Evolutionary conservation across 768 basidiomycete species (phyloP).

Genomic region (Russula abietina): DNA sequence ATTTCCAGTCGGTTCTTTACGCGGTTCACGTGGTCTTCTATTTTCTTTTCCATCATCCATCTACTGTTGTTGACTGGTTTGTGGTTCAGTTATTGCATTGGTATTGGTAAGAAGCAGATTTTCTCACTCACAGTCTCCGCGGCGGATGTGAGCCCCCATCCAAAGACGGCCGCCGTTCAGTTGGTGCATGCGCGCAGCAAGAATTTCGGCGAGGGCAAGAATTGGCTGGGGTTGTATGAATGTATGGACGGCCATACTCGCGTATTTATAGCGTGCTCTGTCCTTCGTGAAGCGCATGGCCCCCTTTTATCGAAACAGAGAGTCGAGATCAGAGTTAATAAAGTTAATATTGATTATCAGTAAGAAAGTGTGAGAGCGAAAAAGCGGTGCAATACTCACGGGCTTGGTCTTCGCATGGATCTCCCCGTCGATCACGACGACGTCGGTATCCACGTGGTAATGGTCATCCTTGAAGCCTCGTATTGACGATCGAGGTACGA

Average conservation of each 20-base stretch:
- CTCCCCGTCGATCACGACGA: slow-evolving; percentile 38
- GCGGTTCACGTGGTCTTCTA: slow-evolving; percentile 34
- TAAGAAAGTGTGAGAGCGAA: neutral
- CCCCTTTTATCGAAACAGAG: slow-evolving; percentile 6
- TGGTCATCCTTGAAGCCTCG: slow-evolving; percentile 41
- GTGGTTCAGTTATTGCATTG: neutral
- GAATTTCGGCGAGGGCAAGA: slow-evolving; percentile 30
- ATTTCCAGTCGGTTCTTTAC: slow-evolving; percentile 29
- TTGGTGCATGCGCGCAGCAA: slow-evolving; percentile 33
- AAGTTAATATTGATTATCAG: neutral
- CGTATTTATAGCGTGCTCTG: slow-evolving; percentile 2
- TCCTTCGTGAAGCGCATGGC: slow-evolving; percentile 19
- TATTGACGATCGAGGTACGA: slow-evolving; percentile 33
- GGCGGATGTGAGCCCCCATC: slow-evolving; percentile 41
- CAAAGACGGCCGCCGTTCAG: slow-evolving; percentile 33
- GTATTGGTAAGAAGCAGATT: neutral
- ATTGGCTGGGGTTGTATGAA: slow-evolving; percentile 8
- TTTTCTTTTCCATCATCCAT: slow-evolving; percentile 34
- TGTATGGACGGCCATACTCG: slow-evolving; percentile 9
- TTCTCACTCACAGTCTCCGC: slow-evolving; percentile 37
- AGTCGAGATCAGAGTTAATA: no score
- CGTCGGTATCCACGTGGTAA: slow-evolving; percentile 31
- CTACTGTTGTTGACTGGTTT: slow-evolving; percentile 28
- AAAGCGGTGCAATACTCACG: slow-evolving; percentile 26
- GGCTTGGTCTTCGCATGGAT: slow-evolving; percentile 38